A percentile compares a stretch with the other conserved stretches of the same genome.
Evolutionary conservation across 768 basidiomycete genomes (phyloP).

Genomic region (Tricholoma bakamatsutake): DNA sequence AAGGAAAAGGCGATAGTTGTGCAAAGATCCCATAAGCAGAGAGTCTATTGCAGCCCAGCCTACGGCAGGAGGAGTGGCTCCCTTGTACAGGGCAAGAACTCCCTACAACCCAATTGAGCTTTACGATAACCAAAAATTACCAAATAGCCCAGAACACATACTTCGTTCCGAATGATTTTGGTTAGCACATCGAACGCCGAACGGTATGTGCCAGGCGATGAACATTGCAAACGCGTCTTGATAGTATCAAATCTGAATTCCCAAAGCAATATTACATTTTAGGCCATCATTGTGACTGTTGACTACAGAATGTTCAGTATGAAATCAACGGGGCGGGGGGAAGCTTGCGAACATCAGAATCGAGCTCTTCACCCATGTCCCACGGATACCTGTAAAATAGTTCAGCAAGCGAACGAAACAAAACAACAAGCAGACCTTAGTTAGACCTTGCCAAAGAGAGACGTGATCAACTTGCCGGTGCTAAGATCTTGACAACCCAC

Average conservation of each 20-base stretch:
- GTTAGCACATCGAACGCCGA: slow-evolving; percentile 55
- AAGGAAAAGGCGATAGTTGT: slow-evolving; percentile 65
- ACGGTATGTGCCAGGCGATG: slow-evolving; percentile 55
- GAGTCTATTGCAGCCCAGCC: slow-evolving; percentile 75
- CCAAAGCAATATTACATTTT: background rate
- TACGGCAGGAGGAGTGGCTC: slow-evolving; percentile 65
- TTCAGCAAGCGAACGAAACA: background rate
- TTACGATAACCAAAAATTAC: background rate
- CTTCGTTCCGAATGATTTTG: slow-evolving; percentile 57
- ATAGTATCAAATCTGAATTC: slow-evolving; percentile 59
- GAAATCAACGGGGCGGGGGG: background rate
- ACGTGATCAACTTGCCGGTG: background rate
- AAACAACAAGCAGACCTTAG: slow-evolving; percentile 31
- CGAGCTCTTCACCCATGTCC: slow-evolving; percentile 56
- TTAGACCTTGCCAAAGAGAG: slow-evolving; percentile 36
- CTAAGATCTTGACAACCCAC: slow-evolving; percentile 26
- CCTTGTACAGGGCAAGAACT: slow-evolving; percentile 64
- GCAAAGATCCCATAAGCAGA: slow-evolving; percentile 60
- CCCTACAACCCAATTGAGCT: slow-evolving; percentile 32
- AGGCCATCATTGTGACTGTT: background rate
- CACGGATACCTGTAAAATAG: slow-evolving; percentile 47
- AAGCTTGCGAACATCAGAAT: slow-evolving; percentile 7
- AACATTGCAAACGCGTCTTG: slow-evolving; percentile 68
- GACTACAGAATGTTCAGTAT: slow-evolving; percentile 4
- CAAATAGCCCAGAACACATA: slow-evolving; percentile 18